phyloP scores from a whole-genome alignment of 169 alveolate genomes.

The Plasmodium coatneyi region DNA sequence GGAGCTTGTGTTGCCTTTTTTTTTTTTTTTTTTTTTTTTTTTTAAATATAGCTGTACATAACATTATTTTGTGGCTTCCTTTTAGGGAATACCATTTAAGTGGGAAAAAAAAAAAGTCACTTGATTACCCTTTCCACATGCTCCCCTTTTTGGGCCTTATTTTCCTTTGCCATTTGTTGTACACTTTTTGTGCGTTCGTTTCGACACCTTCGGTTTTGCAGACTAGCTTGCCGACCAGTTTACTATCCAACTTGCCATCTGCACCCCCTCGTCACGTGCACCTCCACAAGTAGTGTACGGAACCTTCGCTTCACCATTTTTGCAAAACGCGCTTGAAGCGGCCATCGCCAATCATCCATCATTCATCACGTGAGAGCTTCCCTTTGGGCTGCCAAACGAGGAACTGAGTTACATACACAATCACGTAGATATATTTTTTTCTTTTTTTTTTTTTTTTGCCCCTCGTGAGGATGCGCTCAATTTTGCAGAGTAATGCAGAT shows the following conservation, averaged over 20 bases:
- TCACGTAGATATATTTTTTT: background rate
- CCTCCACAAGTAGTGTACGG: background rate
- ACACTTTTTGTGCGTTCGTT: background rate
- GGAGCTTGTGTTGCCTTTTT: background rate
- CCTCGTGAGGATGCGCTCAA: background rate
- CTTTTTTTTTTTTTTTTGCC: background rate
- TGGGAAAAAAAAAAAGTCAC: background rate
- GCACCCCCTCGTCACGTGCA: background rate
- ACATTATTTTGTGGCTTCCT: background rate
- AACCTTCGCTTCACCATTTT: background rate
- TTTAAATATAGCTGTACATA: background rate
- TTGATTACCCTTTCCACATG: background rate
- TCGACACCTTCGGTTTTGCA: background rate
- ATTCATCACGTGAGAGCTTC: background rate
- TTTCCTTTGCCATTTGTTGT: background rate
- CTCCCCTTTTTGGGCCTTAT: background rate
- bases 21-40: slow-evolving; percentile 1
- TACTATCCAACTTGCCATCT: background rate
- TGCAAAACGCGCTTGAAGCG: background rate
- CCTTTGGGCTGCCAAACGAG: background rate
- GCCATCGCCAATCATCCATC: too few relatives aligned
- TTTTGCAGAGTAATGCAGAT: background rate
- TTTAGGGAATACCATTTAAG: background rate
- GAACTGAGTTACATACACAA: background rate
- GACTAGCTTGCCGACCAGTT: background rate